A percentile compares a stretch with the other conserved stretches of the same genome.
These are phyloP conservation scores for Cephaloascus albidus DNA, from an alignment of 805 yeast genomes.

Conservation along the genomic window DNA sequence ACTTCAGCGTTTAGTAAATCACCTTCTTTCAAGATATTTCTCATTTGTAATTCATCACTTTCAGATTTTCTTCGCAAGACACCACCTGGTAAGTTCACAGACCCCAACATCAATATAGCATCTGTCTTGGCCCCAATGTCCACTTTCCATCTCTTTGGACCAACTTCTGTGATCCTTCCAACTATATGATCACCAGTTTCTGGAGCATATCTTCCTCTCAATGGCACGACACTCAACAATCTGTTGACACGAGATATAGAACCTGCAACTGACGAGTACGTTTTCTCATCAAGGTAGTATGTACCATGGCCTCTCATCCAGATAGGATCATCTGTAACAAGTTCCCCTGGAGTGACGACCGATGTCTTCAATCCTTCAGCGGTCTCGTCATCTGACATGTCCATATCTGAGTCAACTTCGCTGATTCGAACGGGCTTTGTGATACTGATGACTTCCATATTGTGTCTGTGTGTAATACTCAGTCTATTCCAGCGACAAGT, in stretches of 20 bases:
- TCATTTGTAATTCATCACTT: slow-evolving; percentile 93
- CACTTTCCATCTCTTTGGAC: slow-evolving; percentile 91
- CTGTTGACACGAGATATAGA: slow-evolving; percentile 79
- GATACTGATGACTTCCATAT: slow-evolving; percentile 24
- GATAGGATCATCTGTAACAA: slow-evolving; percentile 88
- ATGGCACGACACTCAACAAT: slow-evolving; percentile 74
- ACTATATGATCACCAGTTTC: slow-evolving; percentile 95
- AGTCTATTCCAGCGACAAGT: no score
- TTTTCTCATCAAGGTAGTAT: slow-evolving; percentile 61
- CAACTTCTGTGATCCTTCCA: slow-evolving; percentile 91
- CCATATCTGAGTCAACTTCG: slow-evolving; percentile 27
- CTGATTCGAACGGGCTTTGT: slow-evolving; percentile 15
- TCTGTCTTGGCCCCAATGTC: slow-evolving; percentile 94
- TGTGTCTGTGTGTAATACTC: no score
- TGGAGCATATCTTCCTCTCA: slow-evolving; percentile 82
- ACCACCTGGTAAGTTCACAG: slow-evolving; percentile 97
- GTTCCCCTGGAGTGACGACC: slow-evolving; percentile 90
- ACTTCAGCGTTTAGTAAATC: slow-evolving; percentile 94
- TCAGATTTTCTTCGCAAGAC: slow-evolving; percentile 89
- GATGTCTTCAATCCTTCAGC: slow-evolving; percentile 15
- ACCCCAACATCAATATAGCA: slow-evolving; percentile 87
- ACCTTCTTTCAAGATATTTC: slow-evolving; percentile 89
- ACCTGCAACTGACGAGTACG: slow-evolving; percentile 92
- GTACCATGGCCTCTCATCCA: slow-evolving; percentile 99
- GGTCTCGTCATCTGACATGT: slow-evolving; percentile 27